Evolutionary conservation across 2,329 filamentous ascomycete species (phyloP).

Genomic region (Pyricularia sp.): DNA sequence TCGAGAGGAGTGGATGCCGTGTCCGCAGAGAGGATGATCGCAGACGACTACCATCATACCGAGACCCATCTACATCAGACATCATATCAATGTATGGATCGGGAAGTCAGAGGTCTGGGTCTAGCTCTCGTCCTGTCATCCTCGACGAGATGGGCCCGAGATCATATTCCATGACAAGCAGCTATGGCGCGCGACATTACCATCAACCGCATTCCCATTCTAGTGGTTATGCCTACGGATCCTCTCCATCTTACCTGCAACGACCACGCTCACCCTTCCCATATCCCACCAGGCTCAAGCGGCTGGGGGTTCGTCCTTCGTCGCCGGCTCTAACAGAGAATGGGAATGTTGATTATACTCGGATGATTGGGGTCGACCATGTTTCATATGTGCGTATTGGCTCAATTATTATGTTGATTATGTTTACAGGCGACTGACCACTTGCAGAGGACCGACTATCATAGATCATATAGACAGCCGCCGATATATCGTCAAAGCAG

Average conservation of each 20-base stretch:
- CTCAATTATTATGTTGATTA: neutral
- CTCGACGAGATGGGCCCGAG: slow-evolving; percentile 34
- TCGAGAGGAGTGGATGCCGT: neutral
- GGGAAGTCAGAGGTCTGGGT: slow-evolving; percentile 34
- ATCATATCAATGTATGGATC: slow-evolving; percentile 46
- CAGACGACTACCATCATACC: slow-evolving; percentile 35
- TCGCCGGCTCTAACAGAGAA: slow-evolving; percentile 40
- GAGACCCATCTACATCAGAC: slow-evolving; percentile 40
- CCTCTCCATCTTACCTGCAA: slow-evolving; percentile 23
- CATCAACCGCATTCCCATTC: neutral
- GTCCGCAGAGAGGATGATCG: slow-evolving; percentile 26
- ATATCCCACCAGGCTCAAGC: slow-evolving; percentile 47
- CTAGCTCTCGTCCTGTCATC: slow-evolving; percentile 30
- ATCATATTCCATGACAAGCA: slow-evolving; percentile 44
- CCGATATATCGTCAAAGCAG: slow-evolving; percentile 22
- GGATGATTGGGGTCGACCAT: slow-evolving; percentile 40
- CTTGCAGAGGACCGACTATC: slow-evolving; percentile 19
- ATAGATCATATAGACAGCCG: slow-evolving; percentile 29
- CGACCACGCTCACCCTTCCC: slow-evolving; percentile 50
- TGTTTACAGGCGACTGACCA: neutral
- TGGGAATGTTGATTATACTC: slow-evolving; percentile 37
- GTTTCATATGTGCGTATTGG: slow-evolving; percentile 30
- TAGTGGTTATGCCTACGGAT: neutral
- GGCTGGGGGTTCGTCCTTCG: slow-evolving; percentile 38
- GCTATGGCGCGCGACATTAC: slow-evolving; percentile 34